These are phyloP conservation scores for Basipetospora chlamydospora DNA, from an alignment of 2,329 filamentous ascomycete species.

Conservation along the genomic window DNA sequence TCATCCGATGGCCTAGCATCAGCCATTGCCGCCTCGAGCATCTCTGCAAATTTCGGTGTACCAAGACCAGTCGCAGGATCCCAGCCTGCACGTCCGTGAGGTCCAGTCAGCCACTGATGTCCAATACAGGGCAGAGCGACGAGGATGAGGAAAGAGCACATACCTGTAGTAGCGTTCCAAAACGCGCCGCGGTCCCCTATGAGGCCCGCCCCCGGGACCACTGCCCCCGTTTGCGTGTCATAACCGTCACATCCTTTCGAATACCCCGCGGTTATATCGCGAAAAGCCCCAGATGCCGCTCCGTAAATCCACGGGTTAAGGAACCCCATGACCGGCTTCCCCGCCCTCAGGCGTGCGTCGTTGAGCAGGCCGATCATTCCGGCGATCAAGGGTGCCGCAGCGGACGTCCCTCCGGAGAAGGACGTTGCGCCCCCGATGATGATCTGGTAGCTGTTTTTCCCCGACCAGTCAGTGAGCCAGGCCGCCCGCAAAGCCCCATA, in stretches of 20 bases:
- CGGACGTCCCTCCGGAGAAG: constrained; percentile 24
- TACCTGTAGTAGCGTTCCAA: constrained; percentile 21
- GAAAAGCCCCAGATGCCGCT: constrained; percentile 16
- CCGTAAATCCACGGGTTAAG: constrained; percentile 47
- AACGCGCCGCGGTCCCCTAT: constrained; percentile 11
- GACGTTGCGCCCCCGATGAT: constrained; percentile 16
- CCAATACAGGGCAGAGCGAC: no score
- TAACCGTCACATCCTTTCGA: constrained; percentile 5
- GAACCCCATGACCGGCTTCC: constrained; percentile 39
- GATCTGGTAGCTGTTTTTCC: constrained; percentile 13
- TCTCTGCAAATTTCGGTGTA: no score
- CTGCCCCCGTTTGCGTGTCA: constrained; percentile 12
- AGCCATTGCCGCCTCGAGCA: no score
- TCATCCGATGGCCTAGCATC: no score
- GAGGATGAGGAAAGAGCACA: no score
- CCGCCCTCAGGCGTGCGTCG: constrained; percentile 40
- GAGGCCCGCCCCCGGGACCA: constrained; percentile 12
- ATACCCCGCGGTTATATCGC: constrained; percentile 16
- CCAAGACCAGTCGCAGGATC: no score
- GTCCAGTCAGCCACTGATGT: no score
- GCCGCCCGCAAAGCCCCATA: no score
- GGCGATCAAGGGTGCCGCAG: constrained; percentile 47
- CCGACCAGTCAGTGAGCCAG: no score
- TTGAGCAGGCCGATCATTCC: constrained; percentile 51
- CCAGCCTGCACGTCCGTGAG: no score